Percentiles rank a stretch among this genome's conserved stretches.
Conservation (phyloP, 2,329 filamentous ascomycete genomes). For the Torrubiella hemipterigena region DNA sequence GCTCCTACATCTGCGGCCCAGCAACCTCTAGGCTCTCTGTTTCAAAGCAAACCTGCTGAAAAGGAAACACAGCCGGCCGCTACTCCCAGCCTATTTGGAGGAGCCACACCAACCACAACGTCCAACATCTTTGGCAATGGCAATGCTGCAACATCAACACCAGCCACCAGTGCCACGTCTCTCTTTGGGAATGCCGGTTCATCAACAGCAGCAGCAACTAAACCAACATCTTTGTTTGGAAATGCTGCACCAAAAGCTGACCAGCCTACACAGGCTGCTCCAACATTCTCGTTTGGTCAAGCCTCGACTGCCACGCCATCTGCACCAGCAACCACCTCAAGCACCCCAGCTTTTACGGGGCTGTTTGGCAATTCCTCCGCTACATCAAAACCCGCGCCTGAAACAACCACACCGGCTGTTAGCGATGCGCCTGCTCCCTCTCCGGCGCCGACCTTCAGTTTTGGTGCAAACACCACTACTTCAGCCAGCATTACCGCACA, state of each 20-base stretch:
- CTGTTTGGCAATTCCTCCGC: slow-evolving; percentile 18
- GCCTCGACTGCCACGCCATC: slow-evolving; percentile 8
- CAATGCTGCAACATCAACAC: slow-evolving; percentile 15
- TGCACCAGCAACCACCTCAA: slow-evolving; percentile 14
- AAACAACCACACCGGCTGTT: slow-evolving; percentile 12
- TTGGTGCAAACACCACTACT: slow-evolving; percentile 16
- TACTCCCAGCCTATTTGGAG: slow-evolving; percentile 8
- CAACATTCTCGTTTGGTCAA: slow-evolving; percentile 1
- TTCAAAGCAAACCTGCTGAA: slow-evolving; percentile 18
- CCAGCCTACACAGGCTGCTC: slow-evolving; percentile 1
- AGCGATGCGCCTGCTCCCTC: slow-evolving; percentile 11
- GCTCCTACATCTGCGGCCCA: slow-evolving; percentile 13
- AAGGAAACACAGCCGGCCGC: slow-evolving; percentile 15
- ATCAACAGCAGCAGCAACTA: slow-evolving; percentile 5
- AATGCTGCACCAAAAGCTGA: slow-evolving; percentile 8
- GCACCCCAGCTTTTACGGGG: slow-evolving; percentile 9
- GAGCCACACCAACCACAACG: slow-evolving; percentile 8
- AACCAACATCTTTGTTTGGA: slow-evolving; percentile 13
- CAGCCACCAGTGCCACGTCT: slow-evolving; percentile 16
- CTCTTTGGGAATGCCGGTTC: slow-evolving; percentile 21
- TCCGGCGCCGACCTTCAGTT: slow-evolving; percentile 20
- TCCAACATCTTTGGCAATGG: slow-evolving; percentile 25
- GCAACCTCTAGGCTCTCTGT: slow-evolving; percentile 16
- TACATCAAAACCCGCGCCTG: slow-evolving; percentile 16
- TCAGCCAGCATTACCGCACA: slow-evolving; percentile 13